These are phyloP conservation scores for Geosmithia morbida DNA, from an alignment of 2,329 filamentous ascomycete species.

Conservation along the genomic window DNA sequence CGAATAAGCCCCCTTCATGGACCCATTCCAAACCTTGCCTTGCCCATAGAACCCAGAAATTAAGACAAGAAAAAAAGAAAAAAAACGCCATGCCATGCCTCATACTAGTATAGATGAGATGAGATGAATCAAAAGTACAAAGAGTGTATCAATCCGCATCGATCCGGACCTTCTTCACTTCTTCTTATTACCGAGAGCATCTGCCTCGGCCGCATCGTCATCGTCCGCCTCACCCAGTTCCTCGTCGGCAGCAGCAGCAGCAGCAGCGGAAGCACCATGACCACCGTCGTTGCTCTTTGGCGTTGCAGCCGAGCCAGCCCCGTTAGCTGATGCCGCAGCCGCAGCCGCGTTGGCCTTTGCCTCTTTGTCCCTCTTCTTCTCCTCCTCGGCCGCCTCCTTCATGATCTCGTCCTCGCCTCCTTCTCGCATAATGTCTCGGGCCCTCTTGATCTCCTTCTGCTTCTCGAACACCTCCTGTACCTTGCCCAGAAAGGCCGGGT, in stretches of 20 bases:
- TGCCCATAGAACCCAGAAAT: background rate
- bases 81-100: background rate
- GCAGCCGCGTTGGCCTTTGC: conserved; percentile 3
- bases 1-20: too few species aligned
- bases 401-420: conserved; percentile 49
- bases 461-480: conserved; percentile 83
- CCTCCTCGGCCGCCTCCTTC: conserved; percentile 33
- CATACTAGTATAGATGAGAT: background rate
- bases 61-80: too few species aligned
- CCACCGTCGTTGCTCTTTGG: background rate
- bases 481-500: conserved; percentile 73
- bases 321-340: background rate
- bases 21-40: background rate
- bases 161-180: conserved; percentile 11
- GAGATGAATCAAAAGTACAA: background rate
- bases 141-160: background rate
- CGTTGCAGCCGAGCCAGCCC: too few species aligned
- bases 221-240: conserved; percentile 38
- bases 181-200: conserved; percentile 21
- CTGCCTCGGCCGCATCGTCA: conserved; percentile 26
- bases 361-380: conserved; percentile 21
- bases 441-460: conserved; percentile 73
- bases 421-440: conserved; percentile 60
- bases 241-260: conserved; percentile 20
- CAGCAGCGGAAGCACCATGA: background rate